Base-by-base conservation (phyloP, 148 eudicot species). In the Rheum nobile region DNA sequence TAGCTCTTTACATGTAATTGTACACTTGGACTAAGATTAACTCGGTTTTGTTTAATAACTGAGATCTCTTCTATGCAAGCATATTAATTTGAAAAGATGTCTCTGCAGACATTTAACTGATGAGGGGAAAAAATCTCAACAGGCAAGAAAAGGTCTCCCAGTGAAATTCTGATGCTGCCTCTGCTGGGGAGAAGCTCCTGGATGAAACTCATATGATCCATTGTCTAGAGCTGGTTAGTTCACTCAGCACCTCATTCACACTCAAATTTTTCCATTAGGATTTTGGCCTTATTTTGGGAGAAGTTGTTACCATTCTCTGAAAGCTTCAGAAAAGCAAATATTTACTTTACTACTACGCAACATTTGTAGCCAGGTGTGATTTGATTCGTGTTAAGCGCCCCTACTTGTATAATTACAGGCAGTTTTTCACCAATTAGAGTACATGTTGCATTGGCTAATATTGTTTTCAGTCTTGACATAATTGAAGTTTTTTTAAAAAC, bases 31-130 rank as follows among this genome's bases (percentile, higher is more conserved):
- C 69, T 50, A 50, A 50, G 57, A 50, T 50, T 28, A 59, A 6
- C 72, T 17, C 19, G 4, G 1, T 68, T 68, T 19, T 37, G 12
- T 68, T 19, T 6, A 68, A 12, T 6, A 24, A 7, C 1, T 35
- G 22, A 68, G 72, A 35, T 21, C 24, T 68, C 39, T 11, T 67
- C 42, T 10, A 13, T 21, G 8, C 72, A 71, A 38, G 12, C 72
- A 38, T 39, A 41, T 38, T 65, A 17, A 41, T 39, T 31, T 8
- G 26, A 16, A 4, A 34, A 17, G 16, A 17, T 34, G 1, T 71
- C 32, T 39, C 31, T 71, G 48, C 72, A 71, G 72, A 41, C 72
- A 46, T 71, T 43, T 71, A 31, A 71, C 72, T 71, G 50, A 71
- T 3, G 72, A 71, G 48, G 21, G n/a, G 41, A 71, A 39, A 41